These are phyloP conservation scores for Kodamaea kakaduensis DNA, from an alignment of 805 yeast species.

Conservation along the genomic window DNA sequence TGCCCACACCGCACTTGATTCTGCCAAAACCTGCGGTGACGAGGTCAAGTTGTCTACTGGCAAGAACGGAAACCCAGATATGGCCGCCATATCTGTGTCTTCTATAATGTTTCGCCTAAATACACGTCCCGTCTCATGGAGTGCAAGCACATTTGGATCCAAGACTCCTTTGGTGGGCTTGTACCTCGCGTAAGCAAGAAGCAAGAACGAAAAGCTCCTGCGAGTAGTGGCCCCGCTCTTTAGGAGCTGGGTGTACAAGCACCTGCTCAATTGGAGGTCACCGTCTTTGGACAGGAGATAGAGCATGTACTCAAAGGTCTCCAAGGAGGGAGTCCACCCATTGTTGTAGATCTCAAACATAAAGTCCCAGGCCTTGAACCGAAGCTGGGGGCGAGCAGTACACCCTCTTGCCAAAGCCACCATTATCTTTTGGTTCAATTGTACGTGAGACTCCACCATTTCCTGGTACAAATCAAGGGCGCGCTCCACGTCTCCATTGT, in stretches of 20 bases:
- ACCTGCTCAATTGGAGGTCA: constrained; percentile 68
- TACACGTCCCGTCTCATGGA: constrained; percentile 43
- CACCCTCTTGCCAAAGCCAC: constrained; percentile 68
- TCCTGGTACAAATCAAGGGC: constrained; percentile 77
- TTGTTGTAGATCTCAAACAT: constrained; percentile 58
- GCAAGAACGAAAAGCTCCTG: constrained; percentile 41
- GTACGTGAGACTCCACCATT: constrained; percentile 38
- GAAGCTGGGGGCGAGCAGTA: constrained; percentile 45
- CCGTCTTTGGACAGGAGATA: constrained; percentile 77
- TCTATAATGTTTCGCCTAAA: constrained; percentile 46
- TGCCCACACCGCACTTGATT: constrained; percentile 74
- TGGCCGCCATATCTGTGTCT: constrained; percentile 32
- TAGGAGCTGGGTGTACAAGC: constrained; percentile 50
- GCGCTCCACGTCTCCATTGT: constrained; percentile 60
- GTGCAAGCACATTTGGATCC: constrained; percentile 23
- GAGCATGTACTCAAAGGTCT: constrained; percentile 64
- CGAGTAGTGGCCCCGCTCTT: constrained; percentile 33
- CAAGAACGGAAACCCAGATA: constrained; percentile 59
- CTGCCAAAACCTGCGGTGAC: constrained; percentile 52
- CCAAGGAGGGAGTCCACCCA: constrained; percentile 40
- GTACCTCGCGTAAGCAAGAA: constrained; percentile 48
- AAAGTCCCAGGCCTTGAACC: constrained; percentile 70
- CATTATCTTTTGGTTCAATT: constrained; percentile 35
- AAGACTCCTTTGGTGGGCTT: constrained; percentile 15
- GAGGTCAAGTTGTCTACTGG: constrained; percentile 48